phyloP scores from a whole-genome alignment of 306 rosid species.

The peach (Prunus persica) region DNA sequence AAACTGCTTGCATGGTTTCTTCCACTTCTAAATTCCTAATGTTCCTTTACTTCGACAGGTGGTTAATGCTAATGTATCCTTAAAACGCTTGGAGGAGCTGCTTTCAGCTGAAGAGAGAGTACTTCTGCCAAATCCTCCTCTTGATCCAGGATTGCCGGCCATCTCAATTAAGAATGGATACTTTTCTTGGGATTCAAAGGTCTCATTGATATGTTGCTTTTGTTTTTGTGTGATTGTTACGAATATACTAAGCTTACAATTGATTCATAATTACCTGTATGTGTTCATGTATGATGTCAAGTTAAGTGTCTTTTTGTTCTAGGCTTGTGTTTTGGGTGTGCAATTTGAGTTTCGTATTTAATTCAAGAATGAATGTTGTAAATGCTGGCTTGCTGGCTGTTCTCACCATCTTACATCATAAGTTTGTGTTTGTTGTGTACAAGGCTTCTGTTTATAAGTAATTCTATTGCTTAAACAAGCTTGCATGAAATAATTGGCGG shows the following conservation, averaged over 20 bases:
- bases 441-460: no score
- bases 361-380: neutral
- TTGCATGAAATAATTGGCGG: no score
- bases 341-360: neutral
- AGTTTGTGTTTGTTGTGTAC: neutral
- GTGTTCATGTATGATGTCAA: neutral
- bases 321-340: neutral
- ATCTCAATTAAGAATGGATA: conserved; percentile 76
- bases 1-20: neutral
- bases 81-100: conserved; percentile 83
- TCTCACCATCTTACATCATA: neutral
- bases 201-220: conserved; percentile 14
- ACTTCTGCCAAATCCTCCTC: conserved; percentile 88
- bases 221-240: neutral
- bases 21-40: conserved; percentile 24
- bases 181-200: conserved; percentile 95
- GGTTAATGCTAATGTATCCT: conserved; percentile 91
- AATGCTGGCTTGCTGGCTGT: neutral
- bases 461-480: no score
- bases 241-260: neutral
- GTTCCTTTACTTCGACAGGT: conserved; percentile 45
- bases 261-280: neutral
- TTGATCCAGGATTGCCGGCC: conserved; percentile 70
- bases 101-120: conserved; percentile 80
- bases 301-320: neutral